Evolutionary conservation across 1,284 basidiomycete genomes (phyloP), one percentile per base, ranked within the genome.

Genomic region (Sporisorium scitamineum): DNA sequence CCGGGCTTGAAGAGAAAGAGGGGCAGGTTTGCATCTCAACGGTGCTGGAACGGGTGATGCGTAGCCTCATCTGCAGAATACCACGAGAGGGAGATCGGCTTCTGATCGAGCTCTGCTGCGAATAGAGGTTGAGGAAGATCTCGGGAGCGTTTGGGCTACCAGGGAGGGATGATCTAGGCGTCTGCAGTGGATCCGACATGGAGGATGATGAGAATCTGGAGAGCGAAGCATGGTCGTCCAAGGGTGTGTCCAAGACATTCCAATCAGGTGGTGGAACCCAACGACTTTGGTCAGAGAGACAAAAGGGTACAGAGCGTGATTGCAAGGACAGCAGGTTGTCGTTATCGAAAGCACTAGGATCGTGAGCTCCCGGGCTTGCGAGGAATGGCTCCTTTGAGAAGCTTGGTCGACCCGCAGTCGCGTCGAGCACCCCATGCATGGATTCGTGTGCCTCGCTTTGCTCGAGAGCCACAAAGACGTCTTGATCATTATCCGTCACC

Each of bases 321-420:
- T 55, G 39, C 18, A 58, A 42, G 1, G 60, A 53, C 0, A 31
- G 6, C 16, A 56, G 32, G 8, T 50, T 10, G 27, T 66, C 51
- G 27, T 53, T 58, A 8, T 72, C 70, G 63, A 72, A 62, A 1
- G 63, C 63, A 2, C 55, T 61, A 2, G 70, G 60, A 50, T 67
- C 70, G 29, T 54, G 20, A 3, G 60, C 70, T 3, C 56, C 56
- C 0, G 70, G 70, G 27, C 70, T 72, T 9, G 63, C 63, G 2
- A 71, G 54, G 16, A 48, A 54, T 1, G 56, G 56, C 7, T 42
- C 50, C 9, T 31, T 32, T 5, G 59, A 27, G 6, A 54, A 54
- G 5, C 27, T 34, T 14, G 22, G 31, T 20, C 27, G 32, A n/a
- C 29, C 27, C n/a, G 29, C 20, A 9, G 58, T 20, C 4, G 29